Evolutionary conservation across 2,329 filamentous ascomycete genomes (phyloP).

Genomic region (Aspergillus phoenicis): DNA sequence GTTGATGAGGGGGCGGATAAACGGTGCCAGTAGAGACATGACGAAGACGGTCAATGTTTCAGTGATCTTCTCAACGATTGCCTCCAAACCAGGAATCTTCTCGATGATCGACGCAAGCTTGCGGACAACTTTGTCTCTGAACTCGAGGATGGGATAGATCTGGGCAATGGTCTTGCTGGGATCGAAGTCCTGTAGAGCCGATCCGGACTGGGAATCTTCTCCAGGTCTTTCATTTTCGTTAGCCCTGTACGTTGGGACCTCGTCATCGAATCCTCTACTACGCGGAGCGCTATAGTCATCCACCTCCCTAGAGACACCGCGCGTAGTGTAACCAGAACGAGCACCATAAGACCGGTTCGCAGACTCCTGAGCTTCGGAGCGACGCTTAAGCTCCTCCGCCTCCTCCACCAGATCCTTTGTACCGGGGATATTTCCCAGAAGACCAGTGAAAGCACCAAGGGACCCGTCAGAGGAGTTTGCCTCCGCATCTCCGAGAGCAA

Average conservation of each 20-base stretch:
- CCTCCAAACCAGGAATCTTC: slow-evolving; percentile 87
- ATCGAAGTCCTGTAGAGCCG: slow-evolving; percentile 70
- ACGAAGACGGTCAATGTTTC: slow-evolving; percentile 92
- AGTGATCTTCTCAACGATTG: slow-evolving; percentile 88
- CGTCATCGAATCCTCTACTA: slow-evolving; percentile 14
- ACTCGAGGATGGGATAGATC: slow-evolving; percentile 93
- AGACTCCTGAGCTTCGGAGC: slow-evolving; percentile 65
- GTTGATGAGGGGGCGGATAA: slow-evolving; percentile 87
- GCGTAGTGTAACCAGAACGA: slow-evolving; percentile 31
- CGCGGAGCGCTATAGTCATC: neutral
- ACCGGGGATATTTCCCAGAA: slow-evolving; percentile 76
- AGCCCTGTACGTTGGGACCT: slow-evolving; percentile 39
- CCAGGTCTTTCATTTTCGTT: slow-evolving; percentile 27
- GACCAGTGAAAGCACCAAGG: slow-evolving; percentile 66
- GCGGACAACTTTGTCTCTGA: slow-evolving; percentile 91
- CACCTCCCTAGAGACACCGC: slow-evolving; percentile 22
- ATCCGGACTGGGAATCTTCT: slow-evolving; percentile 23
- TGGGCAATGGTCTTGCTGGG: slow-evolving; percentile 73
- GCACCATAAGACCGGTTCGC: slow-evolving; percentile 52
- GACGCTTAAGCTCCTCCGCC: slow-evolving; percentile 63
- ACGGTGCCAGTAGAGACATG: slow-evolving; percentile 85
- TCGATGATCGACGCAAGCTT: slow-evolving; percentile 81
- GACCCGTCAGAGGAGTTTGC: slow-evolving; percentile 47
- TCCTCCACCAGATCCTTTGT: slow-evolving; percentile 68
- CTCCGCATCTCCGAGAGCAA: slow-evolving; percentile 71